phyloP scores from a whole-genome alignment of 2,329 filamentous ascomycete species.

The Leptosphaerulina australis region DNA sequence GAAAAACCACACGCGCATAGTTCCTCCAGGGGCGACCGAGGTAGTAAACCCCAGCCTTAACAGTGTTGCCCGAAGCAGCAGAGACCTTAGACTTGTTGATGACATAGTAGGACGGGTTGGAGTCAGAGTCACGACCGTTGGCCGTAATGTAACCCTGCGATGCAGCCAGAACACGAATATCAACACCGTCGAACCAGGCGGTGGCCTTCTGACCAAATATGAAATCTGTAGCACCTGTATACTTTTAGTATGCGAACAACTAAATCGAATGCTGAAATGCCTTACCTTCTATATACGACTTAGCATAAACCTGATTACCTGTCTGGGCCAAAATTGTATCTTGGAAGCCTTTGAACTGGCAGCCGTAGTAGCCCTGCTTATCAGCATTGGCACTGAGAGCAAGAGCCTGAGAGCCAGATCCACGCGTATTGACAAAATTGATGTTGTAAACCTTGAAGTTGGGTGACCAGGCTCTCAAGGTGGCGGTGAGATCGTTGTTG shows the following conservation, averaged over 20 bases:
- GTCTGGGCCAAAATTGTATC: constrained; percentile 56
- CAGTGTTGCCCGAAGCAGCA: constrained; percentile 49
- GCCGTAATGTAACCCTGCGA: constrained; percentile 51
- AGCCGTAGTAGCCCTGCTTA: constrained; percentile 64
- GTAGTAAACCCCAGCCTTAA: constrained; percentile 52
- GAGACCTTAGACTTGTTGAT: constrained; percentile 60
- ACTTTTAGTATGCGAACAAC: no score
- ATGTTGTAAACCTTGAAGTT: constrained; percentile 69
- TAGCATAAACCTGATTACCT: constrained; percentile 63
- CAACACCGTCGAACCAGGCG: constrained; percentile 59
- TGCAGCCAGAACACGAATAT: constrained; percentile 55
- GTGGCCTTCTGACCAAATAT: constrained; percentile 62
- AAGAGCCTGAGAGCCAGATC: constrained; percentile 58
- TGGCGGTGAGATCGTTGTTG: constrained; percentile 61
- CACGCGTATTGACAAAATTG: constrained; percentile 57
- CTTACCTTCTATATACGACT: constrained; percentile 60
- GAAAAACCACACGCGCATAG: constrained; percentile 60
- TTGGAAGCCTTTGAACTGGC: constrained; percentile 62
- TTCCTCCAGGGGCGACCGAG: constrained; percentile 61
- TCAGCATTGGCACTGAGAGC: constrained; percentile 59
- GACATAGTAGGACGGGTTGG: constrained; percentile 58
- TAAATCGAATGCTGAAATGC: neutral
- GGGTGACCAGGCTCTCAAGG: constrained; percentile 55
- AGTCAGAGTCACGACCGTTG: constrained; percentile 40
- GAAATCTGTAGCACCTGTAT: constrained; percentile 59